Evolutionary conservation across 768 basidiomycete genomes (phyloP), one percentile per base, ranked within the genome.

Genomic region (Suillus variegatus): DNA sequence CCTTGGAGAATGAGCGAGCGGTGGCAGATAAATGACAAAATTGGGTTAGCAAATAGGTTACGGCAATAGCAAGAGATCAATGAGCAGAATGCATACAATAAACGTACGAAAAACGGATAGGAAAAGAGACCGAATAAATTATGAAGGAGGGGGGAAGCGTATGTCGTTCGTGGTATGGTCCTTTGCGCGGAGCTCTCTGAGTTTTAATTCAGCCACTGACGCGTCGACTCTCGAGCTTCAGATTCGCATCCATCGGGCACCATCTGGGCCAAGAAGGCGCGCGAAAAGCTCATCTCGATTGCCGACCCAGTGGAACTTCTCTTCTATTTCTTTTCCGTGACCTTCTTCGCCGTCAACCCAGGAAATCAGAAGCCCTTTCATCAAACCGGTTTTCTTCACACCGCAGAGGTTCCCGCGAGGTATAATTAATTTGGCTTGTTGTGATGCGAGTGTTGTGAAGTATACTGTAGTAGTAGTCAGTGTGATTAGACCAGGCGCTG

Each of bases 211-310:
- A 63, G n/a, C 61, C 52, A 61, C 64, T 6, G 35, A 62, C 54
- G 56, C 41, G 57, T 52, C 43, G 6, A 32, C 32, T 32, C 32
- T 32, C 32, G 32, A 64, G 44, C 54, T 55, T 82, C 75, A 85
- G 36, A 82, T 70, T 67, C 78, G 82, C 64, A 82, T 73, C 87
- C 87, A 88, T 38, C 78, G 79, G 54, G 75, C 76, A 25, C 82
- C 83, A 36, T 82, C 81, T 68, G 76, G 74, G 18, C 86, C 86
- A 20, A 90, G 80, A 14, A 91, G 80, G 65, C 88, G 76, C 52
- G 86, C 86, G 73, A 91, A 90, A 20, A 91, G 72, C 56, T 90
- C 89, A 73, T 91, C 88, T 6, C 89, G 83, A 32, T 77, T 80
- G 40, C 84, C 84, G 46, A 90, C 81, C 85, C 87, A 88, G 20